A percentile compares a stretch with the other conserved stretches of the same genome.
These are phyloP conservation scores for Dianthus caryophyllus DNA, from an alignment of 148 eudicot genomes.

Conservation along the genomic window DNA sequence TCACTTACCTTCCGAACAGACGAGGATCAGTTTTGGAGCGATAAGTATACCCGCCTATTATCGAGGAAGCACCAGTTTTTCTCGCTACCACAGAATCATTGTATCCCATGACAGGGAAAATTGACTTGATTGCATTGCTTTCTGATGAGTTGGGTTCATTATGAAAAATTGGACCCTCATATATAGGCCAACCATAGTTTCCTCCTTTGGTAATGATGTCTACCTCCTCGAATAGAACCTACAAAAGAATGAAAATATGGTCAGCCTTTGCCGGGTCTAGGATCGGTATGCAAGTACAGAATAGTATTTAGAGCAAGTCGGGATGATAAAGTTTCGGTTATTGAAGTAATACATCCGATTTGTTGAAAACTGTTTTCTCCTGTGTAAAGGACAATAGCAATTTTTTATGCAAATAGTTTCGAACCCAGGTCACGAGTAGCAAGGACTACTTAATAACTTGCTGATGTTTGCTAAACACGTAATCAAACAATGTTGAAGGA, in stretches of 20 bases:
- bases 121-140: slow-evolving; percentile 2
- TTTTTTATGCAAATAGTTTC: too few species aligned
- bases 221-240: slow-evolving; percentile 15
- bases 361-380: not conserved
- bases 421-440: too few species aligned
- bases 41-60: slow-evolving; percentile 11
- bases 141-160: not conserved
- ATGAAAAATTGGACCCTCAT: slow-evolving; percentile 15
- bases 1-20: slow-evolving; percentile 9
- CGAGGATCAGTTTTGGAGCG: slow-evolving; percentile 18
- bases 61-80: slow-evolving; percentile 12
- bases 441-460: too few species aligned
- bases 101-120: slow-evolving; percentile 16
- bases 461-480: not conserved
- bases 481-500: not conserved
- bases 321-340: not conserved
- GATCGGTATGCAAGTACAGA: too few species aligned
- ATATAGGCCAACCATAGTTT: slow-evolving; percentile 15
- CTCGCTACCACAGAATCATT: slow-evolving; percentile 4
- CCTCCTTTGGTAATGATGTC: slow-evolving; percentile 16
- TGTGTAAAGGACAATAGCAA: too few species aligned
- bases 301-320: not conserved
- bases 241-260: not conserved
- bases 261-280: not conserved
- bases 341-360: not conserved